Percentiles rank a stretch among this genome's conserved stretches.
phyloP scores from a whole-genome alignment of 2,329 filamentous ascomycete species.

The Ceratocystis albifundus region DNA sequence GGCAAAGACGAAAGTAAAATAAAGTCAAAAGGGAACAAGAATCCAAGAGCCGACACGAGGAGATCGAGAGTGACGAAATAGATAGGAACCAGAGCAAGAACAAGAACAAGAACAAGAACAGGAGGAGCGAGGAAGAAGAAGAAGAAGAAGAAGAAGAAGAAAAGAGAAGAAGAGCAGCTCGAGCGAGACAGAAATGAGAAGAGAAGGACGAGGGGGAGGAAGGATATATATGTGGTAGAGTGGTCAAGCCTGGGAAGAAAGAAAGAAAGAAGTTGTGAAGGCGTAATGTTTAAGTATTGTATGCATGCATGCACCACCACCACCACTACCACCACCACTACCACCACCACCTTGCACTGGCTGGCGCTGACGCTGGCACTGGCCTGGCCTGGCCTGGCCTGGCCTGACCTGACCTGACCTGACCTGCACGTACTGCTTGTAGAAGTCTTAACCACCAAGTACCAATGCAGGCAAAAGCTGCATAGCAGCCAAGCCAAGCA shows the following conservation, averaged over 20 bases:
- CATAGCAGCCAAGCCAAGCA: constrained; percentile 6
- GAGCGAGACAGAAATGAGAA: constrained; percentile 17
- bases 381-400: background rate
- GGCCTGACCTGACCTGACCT: background rate
- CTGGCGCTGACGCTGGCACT: background rate
- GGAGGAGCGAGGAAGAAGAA: too few relatives aligned
- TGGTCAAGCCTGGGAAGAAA: constrained; percentile 5
- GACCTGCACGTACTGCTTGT: constrained; percentile 1
- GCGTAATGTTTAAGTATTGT: constrained; percentile 14
- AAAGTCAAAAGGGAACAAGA: constrained; percentile 17
- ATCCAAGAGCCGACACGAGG: background rate
- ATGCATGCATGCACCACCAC: too few relatives aligned
- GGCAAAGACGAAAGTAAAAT: constrained; percentile 13
- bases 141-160: constrained; percentile 1
- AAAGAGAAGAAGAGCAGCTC: background rate
- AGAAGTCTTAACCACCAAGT: constrained; percentile 4
- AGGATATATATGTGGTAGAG: constrained; percentile 15
- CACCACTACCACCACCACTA: too few relatives aligned
- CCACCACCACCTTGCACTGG: constrained; percentile 4
- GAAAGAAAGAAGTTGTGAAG: constrained; percentile 16
- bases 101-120: background rate
- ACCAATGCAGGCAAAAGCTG: background rate
- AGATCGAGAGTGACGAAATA: background rate
- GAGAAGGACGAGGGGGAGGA: constrained; percentile 18
- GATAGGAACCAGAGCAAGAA: constrained; percentile 7